These are phyloP conservation scores for Pseudogymnoascus sp. DNA, from an alignment of 2,329 filamentous ascomycete species.

Conservation along the genomic window DNA sequence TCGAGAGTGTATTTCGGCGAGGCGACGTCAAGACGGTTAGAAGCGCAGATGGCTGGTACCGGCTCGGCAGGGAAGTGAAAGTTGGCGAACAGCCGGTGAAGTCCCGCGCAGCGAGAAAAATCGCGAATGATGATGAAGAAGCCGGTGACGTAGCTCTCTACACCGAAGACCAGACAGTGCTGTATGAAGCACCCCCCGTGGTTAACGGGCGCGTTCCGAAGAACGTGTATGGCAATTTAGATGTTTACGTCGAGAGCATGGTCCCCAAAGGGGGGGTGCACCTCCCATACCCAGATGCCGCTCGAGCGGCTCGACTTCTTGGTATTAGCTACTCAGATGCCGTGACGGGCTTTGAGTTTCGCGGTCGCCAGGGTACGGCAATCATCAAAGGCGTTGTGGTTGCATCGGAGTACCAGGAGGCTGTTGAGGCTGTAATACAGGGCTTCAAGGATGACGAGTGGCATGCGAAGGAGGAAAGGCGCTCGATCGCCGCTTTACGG, in stretches of 20 bases:
- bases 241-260: slow-evolving; percentile 89
- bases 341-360: slow-evolving; percentile 83
- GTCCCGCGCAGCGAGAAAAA: slow-evolving; percentile 45
- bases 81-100: slow-evolving; percentile 75
- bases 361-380: slow-evolving; percentile 76
- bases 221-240: slow-evolving; percentile 90
- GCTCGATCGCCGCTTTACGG: slow-evolving; percentile 51
- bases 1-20: slow-evolving; percentile 77
- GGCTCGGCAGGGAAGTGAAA: slow-evolving; percentile 72
- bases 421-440: slow-evolving; percentile 58
- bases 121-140: slow-evolving; percentile 31
- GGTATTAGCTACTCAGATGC: slow-evolving; percentile 83
- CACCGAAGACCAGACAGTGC: slow-evolving; percentile 55
- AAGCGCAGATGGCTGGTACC: slow-evolving; percentile 84
- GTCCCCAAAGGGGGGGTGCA: slow-evolving; percentile 74
- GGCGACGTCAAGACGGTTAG: slow-evolving; percentile 70
- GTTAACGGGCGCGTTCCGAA: slow-evolving; percentile 69
- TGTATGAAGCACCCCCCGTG: slow-evolving; percentile 70
- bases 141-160: slow-evolving; percentile 49
- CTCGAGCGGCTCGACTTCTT: slow-evolving; percentile 64
- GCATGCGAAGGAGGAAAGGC: slow-evolving; percentile 54
- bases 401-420: slow-evolving; percentile 61
- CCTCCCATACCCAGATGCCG: slow-evolving; percentile 51
- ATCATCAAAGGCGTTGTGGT: slow-evolving; percentile 72
- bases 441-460: slow-evolving; percentile 59